A percentile compares a stretch with the other conserved stretches of the same genome.
These are phyloP conservation scores for Tricholoma bakamatsutake DNA, from an alignment of 768 basidiomycete species.

Conservation along the genomic window DNA sequence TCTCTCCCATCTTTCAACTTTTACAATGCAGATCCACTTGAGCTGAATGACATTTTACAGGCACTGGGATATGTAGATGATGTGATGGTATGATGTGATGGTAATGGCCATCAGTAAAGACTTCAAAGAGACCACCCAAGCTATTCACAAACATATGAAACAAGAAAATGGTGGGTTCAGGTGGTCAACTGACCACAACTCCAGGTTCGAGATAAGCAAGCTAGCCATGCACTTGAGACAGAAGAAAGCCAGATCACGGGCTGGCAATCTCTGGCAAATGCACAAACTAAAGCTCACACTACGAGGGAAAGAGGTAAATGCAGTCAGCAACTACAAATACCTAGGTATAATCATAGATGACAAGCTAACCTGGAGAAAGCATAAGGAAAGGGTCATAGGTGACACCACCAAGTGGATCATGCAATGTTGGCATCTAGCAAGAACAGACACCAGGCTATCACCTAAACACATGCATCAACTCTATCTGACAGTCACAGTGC, in stretches of 20 bases:
- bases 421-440: no score
- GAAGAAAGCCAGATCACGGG: neutral
- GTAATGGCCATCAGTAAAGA: neutral
- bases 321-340: conserved; percentile 4
- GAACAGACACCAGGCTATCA: conserved; percentile 11
- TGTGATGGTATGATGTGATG: no score
- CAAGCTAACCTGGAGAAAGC: no score
- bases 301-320: conserved; percentile 6
- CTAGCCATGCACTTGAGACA: conserved; percentile 11
- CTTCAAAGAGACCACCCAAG: neutral
- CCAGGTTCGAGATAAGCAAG: conserved; percentile 16
- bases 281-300: conserved; percentile 5
- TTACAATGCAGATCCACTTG: conserved; percentile 18
- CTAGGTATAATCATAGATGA: no score
- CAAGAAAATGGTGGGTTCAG: conserved; percentile 6
- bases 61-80: conserved; percentile 1
- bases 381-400: conserved; percentile 22
- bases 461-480: conserved; percentile 16
- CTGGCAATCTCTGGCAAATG: neutral
- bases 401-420: neutral
- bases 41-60: no score
- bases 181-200: no score
- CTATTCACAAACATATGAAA: conserved; percentile 1
- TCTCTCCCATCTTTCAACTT: no score
- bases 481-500: conserved; percentile 19